Base-by-base conservation (phyloP, 2,329 filamentous ascomycete species). In the Diaporthe eres region DNA sequence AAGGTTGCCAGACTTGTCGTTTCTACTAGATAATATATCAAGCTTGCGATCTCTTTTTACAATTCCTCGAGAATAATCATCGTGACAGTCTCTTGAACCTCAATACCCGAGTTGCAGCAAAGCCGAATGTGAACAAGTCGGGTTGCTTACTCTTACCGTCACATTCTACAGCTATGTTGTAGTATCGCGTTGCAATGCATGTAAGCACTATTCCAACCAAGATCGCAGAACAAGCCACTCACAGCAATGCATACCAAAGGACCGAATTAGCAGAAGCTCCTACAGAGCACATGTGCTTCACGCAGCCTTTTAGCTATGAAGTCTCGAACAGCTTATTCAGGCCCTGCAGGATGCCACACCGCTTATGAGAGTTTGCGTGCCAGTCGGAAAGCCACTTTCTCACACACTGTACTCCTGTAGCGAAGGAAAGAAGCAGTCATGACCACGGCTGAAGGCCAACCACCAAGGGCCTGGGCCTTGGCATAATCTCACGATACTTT, bases 401-500 rank as follows among this genome's bases (percentile, higher is more conserved):
- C 19, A 31, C 31, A 39, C 31, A n/a, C 10, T 22, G 34, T 19
- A n/a, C 31, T n/a, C 55, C n/a, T 8, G 22, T 25, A 15, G 22
- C 13, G 17, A 19, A 25, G 57, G 19, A n/a, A 7, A 6, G 57
- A n/a, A 25, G 22, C 31, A 7, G 34, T 7, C 34, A 25, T 61
- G 57, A 17, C 22, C 25, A 37, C 31, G 22, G 3, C 57, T 13
- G 22, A 7, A 31, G 31, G 10, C 12, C 10, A 61, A 31, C 34
- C 22, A 61, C 34, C 19, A 31, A n/a, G 22, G 9, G 4, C 10
- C 3, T 17, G 7, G 9, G 53, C 51, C 34, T 61, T 25, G 57
- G 34, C 57, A 61, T 42, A 37, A 39, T 61, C 57, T 42, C 57
- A 61, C 57, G 57, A 61, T 61, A 19, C 57, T n/a, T 39, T 42